These are phyloP conservation scores for Gossypium turneri DNA, from an alignment of 345 rosid species.

Conservation along the genomic window DNA sequence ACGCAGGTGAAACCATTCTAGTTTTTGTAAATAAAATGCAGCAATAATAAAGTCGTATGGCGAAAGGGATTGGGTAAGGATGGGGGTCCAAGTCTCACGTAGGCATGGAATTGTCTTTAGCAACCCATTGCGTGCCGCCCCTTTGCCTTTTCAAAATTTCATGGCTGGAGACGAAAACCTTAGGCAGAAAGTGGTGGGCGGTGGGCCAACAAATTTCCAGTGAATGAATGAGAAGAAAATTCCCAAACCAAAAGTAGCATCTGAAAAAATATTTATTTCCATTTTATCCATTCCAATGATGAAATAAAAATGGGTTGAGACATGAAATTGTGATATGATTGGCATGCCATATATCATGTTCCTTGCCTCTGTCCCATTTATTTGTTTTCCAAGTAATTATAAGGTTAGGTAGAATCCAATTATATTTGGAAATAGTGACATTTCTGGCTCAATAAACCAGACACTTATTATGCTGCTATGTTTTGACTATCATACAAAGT, in stretches of 20 bases:
- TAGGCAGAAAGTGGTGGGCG: background rate
- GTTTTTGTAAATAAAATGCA: too few species aligned
- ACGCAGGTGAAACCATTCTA: too few species aligned
- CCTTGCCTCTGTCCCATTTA: background rate
- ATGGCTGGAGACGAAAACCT: background rate
- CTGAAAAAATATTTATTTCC: background rate
- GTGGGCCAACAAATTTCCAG: too few species aligned
- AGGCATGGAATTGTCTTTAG: background rate
- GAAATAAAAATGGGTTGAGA: background rate
- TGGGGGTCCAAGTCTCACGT: background rate
- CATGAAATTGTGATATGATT: background rate
- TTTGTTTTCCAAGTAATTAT: background rate
- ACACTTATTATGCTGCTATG: too few species aligned
- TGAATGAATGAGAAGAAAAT: background rate
- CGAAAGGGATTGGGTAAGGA: background rate
- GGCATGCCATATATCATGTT: background rate
- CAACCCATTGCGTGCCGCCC: slow-evolving; percentile 19
- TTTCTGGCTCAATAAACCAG: too few species aligned
- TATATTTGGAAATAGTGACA: too few species aligned
- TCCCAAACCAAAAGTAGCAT: background rate
- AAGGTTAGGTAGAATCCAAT: background rate
- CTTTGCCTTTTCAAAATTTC: background rate
- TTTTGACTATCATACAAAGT: too few species aligned
- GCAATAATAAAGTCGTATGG: background rate
- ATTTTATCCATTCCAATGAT: background rate